Percentiles rank a stretch among this genome's conserved stretches.
phyloP scores from a whole-genome alignment of 768 basidiomycete genomes.

The Gymnopilus junonius region DNA sequence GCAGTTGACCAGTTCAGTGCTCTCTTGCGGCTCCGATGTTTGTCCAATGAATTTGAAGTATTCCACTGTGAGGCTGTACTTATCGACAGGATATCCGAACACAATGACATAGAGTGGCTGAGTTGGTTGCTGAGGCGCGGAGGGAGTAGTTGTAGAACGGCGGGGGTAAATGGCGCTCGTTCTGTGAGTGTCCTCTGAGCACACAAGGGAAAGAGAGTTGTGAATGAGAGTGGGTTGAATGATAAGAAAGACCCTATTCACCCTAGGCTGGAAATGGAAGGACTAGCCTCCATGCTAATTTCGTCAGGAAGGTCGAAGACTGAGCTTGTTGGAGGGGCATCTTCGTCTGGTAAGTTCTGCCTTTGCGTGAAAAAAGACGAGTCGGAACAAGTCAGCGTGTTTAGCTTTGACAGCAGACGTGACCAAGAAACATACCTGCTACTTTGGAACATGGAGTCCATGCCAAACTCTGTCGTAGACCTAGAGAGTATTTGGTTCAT shows the following conservation, averaged over 20 bases:
- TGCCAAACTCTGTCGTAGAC: constrained; percentile 73
- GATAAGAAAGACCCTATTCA: constrained; percentile 20
- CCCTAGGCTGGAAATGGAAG: constrained; percentile 50
- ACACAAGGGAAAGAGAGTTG: neutral
- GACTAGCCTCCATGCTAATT: constrained; percentile 43
- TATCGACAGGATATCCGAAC: constrained; percentile 88
- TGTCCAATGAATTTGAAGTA: constrained; percentile 78
- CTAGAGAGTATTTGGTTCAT: constrained; percentile 72
- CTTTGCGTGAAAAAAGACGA: constrained; percentile 46
- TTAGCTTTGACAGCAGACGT: neutral
- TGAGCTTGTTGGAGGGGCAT: constrained; percentile 79
- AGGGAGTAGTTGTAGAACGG: constrained; percentile 33
- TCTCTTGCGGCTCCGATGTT: constrained; percentile 68
- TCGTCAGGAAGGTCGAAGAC: constrained; percentile 77
- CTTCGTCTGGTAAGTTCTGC: constrained; percentile 71
- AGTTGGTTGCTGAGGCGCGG: constrained; percentile 21
- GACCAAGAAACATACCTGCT: constrained; percentile 53
- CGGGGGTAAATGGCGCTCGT: constrained; percentile 40
- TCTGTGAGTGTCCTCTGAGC: constrained; percentile 45
- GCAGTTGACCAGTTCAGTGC: constrained; percentile 76
- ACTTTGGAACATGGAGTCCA: constrained; percentile 86
- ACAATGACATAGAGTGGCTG: constrained; percentile 71
- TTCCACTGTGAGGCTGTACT: constrained; percentile 70
- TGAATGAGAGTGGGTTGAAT: neutral
- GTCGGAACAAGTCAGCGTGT: neutral